Evolutionary conservation across 495 filamentous ascomycete species (phyloP).

Genomic region (Margaritispora aquatica): DNA sequence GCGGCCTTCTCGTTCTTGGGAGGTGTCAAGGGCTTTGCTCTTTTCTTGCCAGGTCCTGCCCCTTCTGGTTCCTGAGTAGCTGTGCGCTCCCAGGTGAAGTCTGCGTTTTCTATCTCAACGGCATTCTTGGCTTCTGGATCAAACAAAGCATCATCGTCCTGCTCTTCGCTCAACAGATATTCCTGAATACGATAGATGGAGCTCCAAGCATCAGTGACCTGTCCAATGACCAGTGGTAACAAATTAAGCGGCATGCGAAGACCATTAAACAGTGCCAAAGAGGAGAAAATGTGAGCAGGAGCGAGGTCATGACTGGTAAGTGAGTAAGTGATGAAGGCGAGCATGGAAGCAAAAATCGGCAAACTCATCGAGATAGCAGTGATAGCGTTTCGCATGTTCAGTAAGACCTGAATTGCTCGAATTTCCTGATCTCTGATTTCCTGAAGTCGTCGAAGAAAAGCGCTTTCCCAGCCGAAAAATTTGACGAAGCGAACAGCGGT

Average conservation of each 20-base stretch:
- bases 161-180: constrained; percentile 80
- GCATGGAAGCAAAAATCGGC: constrained; percentile 89
- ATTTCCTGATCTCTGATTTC: constrained; percentile 72
- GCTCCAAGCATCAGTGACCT: constrained; percentile 82
- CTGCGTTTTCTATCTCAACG: constrained; percentile 62
- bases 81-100: constrained; percentile 90
- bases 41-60: constrained; percentile 33
- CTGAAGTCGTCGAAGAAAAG: constrained; percentile 71
- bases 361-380: constrained; percentile 68
- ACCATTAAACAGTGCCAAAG: constrained; percentile 86
- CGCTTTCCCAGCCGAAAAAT: constrained; percentile 89
- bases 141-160: constrained; percentile 62
- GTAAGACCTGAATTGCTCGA: constrained; percentile 65
- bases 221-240: constrained; percentile 80
- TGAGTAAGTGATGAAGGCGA: constrained; percentile 89
- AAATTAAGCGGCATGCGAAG: constrained; percentile 85
- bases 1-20: constrained; percentile 27
- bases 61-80: constrained; percentile 53
- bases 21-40: constrained; percentile 32
- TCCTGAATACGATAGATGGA: constrained; percentile 80
- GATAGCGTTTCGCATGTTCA: constrained; percentile 78
- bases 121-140: constrained; percentile 59
- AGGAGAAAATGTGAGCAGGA: constrained; percentile 83
- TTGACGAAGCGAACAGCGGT: constrained; percentile 92
- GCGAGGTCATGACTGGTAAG: constrained; percentile 63